Conservation (phyloP, 208 protist genomes). For the Trypanosoma congolense region DNA sequence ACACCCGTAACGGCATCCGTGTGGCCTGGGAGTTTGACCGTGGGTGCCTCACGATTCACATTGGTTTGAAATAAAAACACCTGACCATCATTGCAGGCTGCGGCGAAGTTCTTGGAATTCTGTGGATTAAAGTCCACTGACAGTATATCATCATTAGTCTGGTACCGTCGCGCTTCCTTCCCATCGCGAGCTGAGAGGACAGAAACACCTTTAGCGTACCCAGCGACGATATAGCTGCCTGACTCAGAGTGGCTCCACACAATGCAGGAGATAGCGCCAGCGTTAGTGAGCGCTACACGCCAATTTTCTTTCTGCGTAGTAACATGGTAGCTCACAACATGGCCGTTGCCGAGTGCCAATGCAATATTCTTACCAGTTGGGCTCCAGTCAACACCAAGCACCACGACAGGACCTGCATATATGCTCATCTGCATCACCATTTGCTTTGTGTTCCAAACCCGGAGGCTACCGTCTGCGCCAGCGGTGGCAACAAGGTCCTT, state of each 20-base stretch:
- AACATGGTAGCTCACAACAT: slow-evolving; percentile 72
- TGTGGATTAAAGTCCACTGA: slow-evolving; percentile 70
- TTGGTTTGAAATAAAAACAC: slow-evolving; percentile 71
- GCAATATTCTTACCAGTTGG: slow-evolving; percentile 75
- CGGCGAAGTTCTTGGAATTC: slow-evolving; percentile 60
- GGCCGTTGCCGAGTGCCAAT: slow-evolving; percentile 64
- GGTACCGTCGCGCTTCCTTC: slow-evolving; percentile 64
- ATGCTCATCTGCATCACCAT: slow-evolving; percentile 45
- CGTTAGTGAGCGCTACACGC: slow-evolving; percentile 41
- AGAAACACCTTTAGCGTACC: slow-evolving; percentile 48
- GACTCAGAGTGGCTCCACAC: slow-evolving; percentile 42
- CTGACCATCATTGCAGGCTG: slow-evolving; percentile 80
- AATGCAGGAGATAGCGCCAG: slow-evolving; percentile 42
- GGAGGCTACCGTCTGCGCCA: slow-evolving; percentile 79
- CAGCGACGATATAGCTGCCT: slow-evolving; percentile 47
- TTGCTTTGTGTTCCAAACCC: slow-evolving; percentile 78
- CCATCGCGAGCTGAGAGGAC: slow-evolving; percentile 68
- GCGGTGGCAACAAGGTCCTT: slow-evolving; percentile 69
- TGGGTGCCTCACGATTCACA: slow-evolving; percentile 40
- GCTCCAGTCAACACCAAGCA: slow-evolving; percentile 76
- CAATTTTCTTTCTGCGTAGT: slow-evolving; percentile 58
- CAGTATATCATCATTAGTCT: slow-evolving; percentile 35
- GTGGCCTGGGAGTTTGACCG: slow-evolving; percentile 68
- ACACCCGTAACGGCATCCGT: slow-evolving; percentile 70
- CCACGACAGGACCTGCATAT: slow-evolving; percentile 58